Base-by-base conservation (phyloP, 345 rosid species). In the Eucalyptus cloeziana region DNA sequence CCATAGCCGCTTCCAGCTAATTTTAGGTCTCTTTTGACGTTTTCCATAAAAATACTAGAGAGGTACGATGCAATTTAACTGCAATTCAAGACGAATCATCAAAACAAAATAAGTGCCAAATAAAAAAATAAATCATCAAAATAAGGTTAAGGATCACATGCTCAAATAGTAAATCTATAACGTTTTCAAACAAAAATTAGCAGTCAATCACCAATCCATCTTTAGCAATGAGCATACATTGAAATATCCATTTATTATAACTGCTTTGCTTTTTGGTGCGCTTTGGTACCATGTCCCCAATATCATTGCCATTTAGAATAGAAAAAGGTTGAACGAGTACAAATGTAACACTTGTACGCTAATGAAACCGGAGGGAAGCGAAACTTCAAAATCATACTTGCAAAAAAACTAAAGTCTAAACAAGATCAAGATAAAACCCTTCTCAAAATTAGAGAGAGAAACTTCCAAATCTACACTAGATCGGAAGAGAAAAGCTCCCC, bases 181-280 rank as follows among this genome's bases (percentile, higher is more conserved):
- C 11, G 13, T 56, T 56, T 56, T 56, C 62, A 24, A 56, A 56
- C 10, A 30, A 56, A 24, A 56, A 56, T 56, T 25, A 56, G 1
- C 27, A 30, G 6, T 56, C 0, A 0, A 22, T 24, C 13, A 22
- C 27, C 25, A 12, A 56, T 56, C 62, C 0, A 0, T 24, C 62
- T 56, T 56, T 56, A 25, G 13, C 30, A 56, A 56, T 24, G 62
- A 24, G 13, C 0, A 4, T 25, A 12, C 62, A 56, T 25, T 13
- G 0, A 56, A 22, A 56, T 56, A 9, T 56, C 30, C 30, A 56
- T 24, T 22, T 56, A 22, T 24, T 24, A 56, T 25, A 56, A 56
- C 1, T 4, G 30, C 30, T 56, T 56, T 24, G 13, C 1, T 24
- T 56, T 56, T 56, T 4, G 27, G 12, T 56, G 62, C 5, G 1